Conservation (phyloP, 768 basidiomycete species). For the Agaricus subrufescens region DNA sequence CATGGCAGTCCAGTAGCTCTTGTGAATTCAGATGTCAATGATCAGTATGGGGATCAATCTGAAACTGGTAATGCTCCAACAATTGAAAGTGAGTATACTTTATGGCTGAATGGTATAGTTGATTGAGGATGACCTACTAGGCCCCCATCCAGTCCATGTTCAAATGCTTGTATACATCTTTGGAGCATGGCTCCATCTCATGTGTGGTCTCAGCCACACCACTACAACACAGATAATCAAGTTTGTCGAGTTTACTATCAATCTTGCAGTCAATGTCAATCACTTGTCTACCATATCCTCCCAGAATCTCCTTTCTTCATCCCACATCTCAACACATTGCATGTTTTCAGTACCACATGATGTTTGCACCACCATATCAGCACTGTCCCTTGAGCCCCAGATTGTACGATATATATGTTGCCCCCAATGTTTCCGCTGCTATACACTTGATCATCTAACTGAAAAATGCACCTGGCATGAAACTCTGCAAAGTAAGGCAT, state of each 20-base stretch:
- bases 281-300: too few relatives aligned
- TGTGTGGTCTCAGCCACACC: conserved; percentile 15
- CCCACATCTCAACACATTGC: not conserved
- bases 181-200: conserved; percentile 10
- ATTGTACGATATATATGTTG: conserved; percentile 15
- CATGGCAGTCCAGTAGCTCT: too few relatives aligned
- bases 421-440: conserved; percentile 11
- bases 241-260: not conserved
- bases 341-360: conserved; percentile 7
- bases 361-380: conserved; percentile 10
- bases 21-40: too few relatives aligned
- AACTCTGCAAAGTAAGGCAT: conserved; percentile 10
- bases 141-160: too few relatives aligned
- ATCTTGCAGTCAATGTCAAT: not conserved
- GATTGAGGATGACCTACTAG: too few relatives aligned
- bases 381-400: conserved; percentile 13
- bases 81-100: too few relatives aligned
- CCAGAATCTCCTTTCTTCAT: not conserved
- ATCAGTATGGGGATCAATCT: too few relatives aligned
- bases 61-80: too few relatives aligned
- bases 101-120: too few relatives aligned
- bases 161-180: not conserved
- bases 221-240: conserved; percentile 11
- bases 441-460: not conserved
- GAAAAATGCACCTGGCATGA: conserved; percentile 8